Percentiles rank a stretch among this genome's conserved stretches.
These are phyloP conservation scores for Cyclotella cryptica DNA, from an alignment of 108 stramenopile species.

Conservation along the genomic window DNA sequence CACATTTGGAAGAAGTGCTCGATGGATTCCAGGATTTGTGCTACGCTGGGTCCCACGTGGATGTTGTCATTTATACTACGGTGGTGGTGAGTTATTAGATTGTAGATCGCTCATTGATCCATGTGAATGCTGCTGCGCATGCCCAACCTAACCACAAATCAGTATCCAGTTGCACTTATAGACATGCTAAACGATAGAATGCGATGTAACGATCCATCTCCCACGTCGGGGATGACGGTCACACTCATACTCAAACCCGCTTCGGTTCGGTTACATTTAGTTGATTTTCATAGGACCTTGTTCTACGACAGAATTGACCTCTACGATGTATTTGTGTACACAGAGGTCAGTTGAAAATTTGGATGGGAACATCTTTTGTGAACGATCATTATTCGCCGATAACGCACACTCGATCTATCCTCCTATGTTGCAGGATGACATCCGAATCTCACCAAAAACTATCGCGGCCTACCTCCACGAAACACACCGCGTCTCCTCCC, in stretches of 20 bases:
- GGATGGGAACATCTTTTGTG: neutral
- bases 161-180: slow-evolving; percentile 60
- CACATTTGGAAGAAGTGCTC: slow-evolving; percentile 85
- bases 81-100: slow-evolving; percentile 53
- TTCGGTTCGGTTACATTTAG: slow-evolving; percentile 73
- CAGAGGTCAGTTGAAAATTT: slow-evolving; percentile 50
- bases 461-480: slow-evolving; percentile 82
- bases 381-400: neutral
- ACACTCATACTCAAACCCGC: slow-evolving; percentile 65
- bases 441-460: slow-evolving; percentile 79
- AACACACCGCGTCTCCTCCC: slow-evolving; percentile 61
- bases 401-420: neutral
- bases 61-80: slow-evolving; percentile 79
- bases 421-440: slow-evolving; percentile 64
- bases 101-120: neutral
- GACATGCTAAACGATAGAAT: slow-evolving; percentile 82
- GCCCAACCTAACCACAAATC: neutral
- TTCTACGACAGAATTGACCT: slow-evolving; percentile 81
- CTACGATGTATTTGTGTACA: slow-evolving; percentile 87
- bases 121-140: no score
- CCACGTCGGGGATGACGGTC: slow-evolving; percentile 59
- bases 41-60: slow-evolving; percentile 75
- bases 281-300: slow-evolving; percentile 80
- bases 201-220: slow-evolving; percentile 58
- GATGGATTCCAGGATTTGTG: slow-evolving; percentile 82